Evolutionary conservation across 139 green algal genomes (phyloP).

Genomic region (Zygnema circumcarinatum): DNA sequence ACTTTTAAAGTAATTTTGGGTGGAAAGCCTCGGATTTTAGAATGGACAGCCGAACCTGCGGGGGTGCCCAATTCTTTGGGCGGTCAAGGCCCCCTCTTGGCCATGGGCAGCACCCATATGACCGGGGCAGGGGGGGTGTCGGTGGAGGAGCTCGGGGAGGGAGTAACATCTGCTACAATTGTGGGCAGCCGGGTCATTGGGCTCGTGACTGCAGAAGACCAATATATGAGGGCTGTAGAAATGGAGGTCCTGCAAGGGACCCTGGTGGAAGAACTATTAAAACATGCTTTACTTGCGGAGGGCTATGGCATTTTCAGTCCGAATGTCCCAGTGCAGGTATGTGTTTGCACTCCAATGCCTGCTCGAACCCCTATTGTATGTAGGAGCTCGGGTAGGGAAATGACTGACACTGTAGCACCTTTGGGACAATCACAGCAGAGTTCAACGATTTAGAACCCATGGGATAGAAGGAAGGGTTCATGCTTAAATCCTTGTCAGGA

Average conservation of each 20-base stretch:
- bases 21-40: not conserved
- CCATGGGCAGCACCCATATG: constrained; percentile 6
- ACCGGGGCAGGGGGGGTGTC: not conserved
- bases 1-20: not conserved
- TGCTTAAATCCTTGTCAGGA: too few species aligned
- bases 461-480: too few species aligned
- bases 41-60: constrained; percentile 6
- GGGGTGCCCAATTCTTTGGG: not conserved
- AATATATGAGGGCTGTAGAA: not conserved
- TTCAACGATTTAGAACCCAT: too few species aligned
- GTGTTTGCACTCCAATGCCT: too few species aligned
- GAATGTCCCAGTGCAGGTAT: not conserved
- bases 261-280: not conserved
- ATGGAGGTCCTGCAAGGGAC: not conserved
- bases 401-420: not conserved
- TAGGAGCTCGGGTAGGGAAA: too few species aligned
- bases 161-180: not conserved
- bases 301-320: not conserved
- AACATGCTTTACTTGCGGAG: constrained; percentile 8
- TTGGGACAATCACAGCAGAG: not conserved
- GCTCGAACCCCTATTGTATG: too few species aligned
- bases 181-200: constrained; percentile 7
- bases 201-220: constrained; percentile 6
- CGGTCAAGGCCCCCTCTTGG: constrained; percentile 9
- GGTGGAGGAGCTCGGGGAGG: not conserved